phyloP scores from a whole-genome alignment of 805 yeast genomes.

The Metschnikowia similis region DNA sequence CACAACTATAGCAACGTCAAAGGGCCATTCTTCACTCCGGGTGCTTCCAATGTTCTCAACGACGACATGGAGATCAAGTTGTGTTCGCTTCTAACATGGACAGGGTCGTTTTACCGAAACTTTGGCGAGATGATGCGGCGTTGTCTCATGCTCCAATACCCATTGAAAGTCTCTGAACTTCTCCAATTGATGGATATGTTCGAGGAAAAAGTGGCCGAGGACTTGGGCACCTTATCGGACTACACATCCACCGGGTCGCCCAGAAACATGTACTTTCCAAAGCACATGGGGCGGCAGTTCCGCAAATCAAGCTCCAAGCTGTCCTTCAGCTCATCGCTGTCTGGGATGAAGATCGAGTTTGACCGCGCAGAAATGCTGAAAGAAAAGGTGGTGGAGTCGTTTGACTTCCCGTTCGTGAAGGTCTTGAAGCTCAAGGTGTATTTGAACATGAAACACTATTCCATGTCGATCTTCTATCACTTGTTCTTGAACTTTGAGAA shows the following conservation, averaged over 20 bases:
- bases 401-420: conserved; percentile 10
- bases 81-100: conserved; percentile 1
- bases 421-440: conserved; percentile 23
- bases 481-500: conserved; percentile 40
- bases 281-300: neutral
- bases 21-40: conserved; percentile 31
- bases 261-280: neutral
- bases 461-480: conserved; percentile 26
- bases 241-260: neutral
- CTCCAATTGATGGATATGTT: conserved; percentile 15
- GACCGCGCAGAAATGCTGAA: neutral
- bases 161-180: conserved; percentile 36
- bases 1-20: conserved; percentile 27
- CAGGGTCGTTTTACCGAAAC: conserved; percentile 20
- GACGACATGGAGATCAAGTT: conserved; percentile 35
- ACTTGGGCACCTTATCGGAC: conserved; percentile 5
- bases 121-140: conserved; percentile 27
- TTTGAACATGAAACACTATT: conserved; percentile 25
- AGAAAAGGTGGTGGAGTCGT: neutral
- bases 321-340: neutral
- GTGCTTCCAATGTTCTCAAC: conserved; percentile 31
- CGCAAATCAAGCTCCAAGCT: neutral
- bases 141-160: conserved; percentile 38
- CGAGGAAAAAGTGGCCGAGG: conserved; percentile 3
- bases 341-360: conserved; percentile 4